Evolutionary conservation across 2,329 filamentous ascomycete species (phyloP).

Genomic region (Catunica adiposa): DNA sequence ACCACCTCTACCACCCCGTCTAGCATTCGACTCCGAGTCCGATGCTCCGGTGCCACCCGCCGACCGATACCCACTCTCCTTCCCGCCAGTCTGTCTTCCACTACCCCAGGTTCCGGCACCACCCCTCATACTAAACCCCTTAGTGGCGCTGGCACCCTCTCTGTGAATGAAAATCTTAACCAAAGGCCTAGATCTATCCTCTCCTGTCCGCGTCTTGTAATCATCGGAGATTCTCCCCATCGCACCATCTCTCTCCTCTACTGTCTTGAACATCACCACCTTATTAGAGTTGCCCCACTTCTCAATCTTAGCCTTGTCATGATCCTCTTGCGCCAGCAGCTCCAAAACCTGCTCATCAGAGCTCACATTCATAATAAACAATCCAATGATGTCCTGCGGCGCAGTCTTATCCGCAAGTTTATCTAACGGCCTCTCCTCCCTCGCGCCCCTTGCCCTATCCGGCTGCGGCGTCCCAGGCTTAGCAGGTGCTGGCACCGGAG

Average conservation of each 20-base stretch:
- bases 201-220: slow-evolving; percentile 53
- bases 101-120: slow-evolving; percentile 54
- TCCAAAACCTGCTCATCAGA: slow-evolving; percentile 69
- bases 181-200: slow-evolving; percentile 54
- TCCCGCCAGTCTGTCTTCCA: slow-evolving; percentile 42
- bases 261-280: slow-evolving; percentile 68
- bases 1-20: slow-evolving; percentile 37
- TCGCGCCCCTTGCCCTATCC: slow-evolving; percentile 30
- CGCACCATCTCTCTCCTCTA: slow-evolving; percentile 65
- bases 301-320: slow-evolving; percentile 64
- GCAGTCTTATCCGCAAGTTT: slow-evolving; percentile 40
- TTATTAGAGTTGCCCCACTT: slow-evolving; percentile 67
- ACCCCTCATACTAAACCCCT: slow-evolving; percentile 40
- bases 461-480: slow-evolving; percentile 31
- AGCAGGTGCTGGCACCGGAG: slow-evolving; percentile 16
- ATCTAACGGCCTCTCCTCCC: slow-evolving; percentile 37
- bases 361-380: slow-evolving; percentile 79
- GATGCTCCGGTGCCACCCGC: slow-evolving; percentile 53
- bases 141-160: slow-evolving; percentile 25
- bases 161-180: slow-evolving; percentile 70
- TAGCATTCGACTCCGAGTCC: slow-evolving; percentile 43
- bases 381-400: slow-evolving; percentile 55
- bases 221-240: slow-evolving; percentile 60
- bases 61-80: slow-evolving; percentile 65
- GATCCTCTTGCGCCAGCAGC: slow-evolving; percentile 70